Conservation (phyloP, 345 rosid species). For the Eucalyptus globulus region DNA sequence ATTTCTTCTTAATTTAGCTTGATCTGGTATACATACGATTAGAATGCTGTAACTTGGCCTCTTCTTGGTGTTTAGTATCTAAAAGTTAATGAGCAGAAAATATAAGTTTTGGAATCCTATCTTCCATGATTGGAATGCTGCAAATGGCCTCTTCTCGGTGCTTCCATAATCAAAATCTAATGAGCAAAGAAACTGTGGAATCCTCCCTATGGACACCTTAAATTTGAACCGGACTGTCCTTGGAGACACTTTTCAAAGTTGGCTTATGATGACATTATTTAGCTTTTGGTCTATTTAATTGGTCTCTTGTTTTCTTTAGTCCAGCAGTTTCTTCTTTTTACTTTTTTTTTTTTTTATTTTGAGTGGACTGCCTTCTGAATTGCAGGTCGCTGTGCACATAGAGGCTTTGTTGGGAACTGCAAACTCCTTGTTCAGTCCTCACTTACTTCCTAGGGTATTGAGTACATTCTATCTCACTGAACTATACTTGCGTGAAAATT, state of each 20-base stretch:
- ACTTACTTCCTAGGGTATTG: slow-evolving; percentile 43
- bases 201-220: neutral
- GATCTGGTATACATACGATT: neutral
- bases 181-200: neutral
- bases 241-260: neutral
- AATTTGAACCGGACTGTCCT: neutral
- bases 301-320: neutral
- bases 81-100: neutral
- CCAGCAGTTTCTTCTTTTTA: neutral
- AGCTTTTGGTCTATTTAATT: neutral
- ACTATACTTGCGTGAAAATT: neutral
- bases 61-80: neutral
- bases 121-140: neutral
- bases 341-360: neutral
- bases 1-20: neutral
- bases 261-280: neutral
- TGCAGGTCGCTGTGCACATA: slow-evolving; percentile 50
- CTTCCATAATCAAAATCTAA: neutral
- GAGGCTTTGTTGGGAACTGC: slow-evolving; percentile 50
- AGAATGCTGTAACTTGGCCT: neutral
- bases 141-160: neutral
- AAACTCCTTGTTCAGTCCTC: slow-evolving; percentile 44
- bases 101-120: neutral
- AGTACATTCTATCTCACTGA: neutral
- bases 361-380: neutral